Evolutionary conservation across 331 rosid genomes (phyloP).

Genomic region (Phaseolus coccineus): DNA sequence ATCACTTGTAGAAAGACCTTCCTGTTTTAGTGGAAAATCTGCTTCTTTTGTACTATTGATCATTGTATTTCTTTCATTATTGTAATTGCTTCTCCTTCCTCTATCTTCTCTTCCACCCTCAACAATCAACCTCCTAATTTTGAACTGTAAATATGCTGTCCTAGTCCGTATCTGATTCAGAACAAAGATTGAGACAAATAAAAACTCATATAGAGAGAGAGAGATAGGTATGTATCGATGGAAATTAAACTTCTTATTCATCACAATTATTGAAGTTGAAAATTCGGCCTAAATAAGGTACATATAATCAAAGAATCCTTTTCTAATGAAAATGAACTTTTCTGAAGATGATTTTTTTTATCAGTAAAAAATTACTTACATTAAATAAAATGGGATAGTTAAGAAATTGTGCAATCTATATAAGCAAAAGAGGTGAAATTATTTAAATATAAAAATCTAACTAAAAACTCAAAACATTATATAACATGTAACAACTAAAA

Average conservation of each 20-base stretch:
- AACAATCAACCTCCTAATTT: constrained; percentile 7
- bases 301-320: constrained; percentile 2
- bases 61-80: constrained; percentile 57
- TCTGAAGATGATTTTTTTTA: not conserved
- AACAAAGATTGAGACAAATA: constrained; percentile 31
- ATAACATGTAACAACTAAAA: too few relatives aligned
- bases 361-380: too few relatives aligned
- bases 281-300: not conserved
- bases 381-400: too few relatives aligned
- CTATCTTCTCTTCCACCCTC: constrained; percentile 19
- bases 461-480: too few relatives aligned
- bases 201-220: not conserved
- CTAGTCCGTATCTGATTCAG: constrained; percentile 30
- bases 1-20: constrained; percentile 48
- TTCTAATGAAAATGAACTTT: not conserved
- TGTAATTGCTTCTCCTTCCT: constrained; percentile 18
- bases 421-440: too few relatives aligned
- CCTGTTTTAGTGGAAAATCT: constrained; percentile 55
- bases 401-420: too few relatives aligned
- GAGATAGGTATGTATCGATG: not conserved
- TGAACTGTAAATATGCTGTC: not conserved
- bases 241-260: not conserved
- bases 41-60: constrained; percentile 55
- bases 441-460: too few relatives aligned
- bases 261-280: constrained; percentile 12